Evolutionary conservation across 2,329 filamentous ascomycete genomes (phyloP).

Genomic region (Trichoderma gracile): DNA sequence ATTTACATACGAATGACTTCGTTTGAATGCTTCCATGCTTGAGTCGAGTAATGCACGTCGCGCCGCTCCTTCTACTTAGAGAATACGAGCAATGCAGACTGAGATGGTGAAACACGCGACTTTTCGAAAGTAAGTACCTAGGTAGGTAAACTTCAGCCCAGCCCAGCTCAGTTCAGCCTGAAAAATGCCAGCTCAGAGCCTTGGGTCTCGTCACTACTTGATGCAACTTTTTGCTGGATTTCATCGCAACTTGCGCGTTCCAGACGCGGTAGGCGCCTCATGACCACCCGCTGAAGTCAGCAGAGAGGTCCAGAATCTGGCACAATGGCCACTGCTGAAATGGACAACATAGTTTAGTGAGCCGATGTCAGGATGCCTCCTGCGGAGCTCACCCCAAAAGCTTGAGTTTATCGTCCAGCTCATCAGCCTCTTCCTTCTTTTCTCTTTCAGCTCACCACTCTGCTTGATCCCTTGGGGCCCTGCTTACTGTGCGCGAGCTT

Average conservation of each 20-base stretch:
- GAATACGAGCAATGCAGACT: constrained; percentile 4
- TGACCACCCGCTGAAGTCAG: background rate
- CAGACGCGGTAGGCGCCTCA: constrained; percentile 10
- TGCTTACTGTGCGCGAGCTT: too few species aligned
- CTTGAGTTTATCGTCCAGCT: background rate
- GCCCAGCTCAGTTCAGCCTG: background rate
- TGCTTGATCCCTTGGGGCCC: background rate
- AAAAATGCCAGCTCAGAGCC: constrained; percentile 10
- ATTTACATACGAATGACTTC: background rate
- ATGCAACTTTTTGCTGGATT: background rate
- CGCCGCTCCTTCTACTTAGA: background rate
- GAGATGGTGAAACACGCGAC: constrained; percentile 21
- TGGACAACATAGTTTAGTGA: background rate
- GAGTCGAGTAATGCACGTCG: constrained; percentile 15
- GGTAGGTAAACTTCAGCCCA: constrained; percentile 13
- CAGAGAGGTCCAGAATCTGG: background rate
- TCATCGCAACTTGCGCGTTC: background rate
- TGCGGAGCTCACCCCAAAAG: background rate
- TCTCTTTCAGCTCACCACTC: background rate
- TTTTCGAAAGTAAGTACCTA: background rate
- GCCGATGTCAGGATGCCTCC: constrained; percentile 5
- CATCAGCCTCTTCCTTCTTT: background rate
- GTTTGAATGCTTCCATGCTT: background rate
- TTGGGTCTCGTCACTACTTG: background rate
- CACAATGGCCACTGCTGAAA: background rate